A percentile compares a stretch with the other conserved stretches of the same genome.
phyloP scores from a whole-genome alignment of 2,329 filamentous ascomycete species.

The Diaporthe citriasiana region DNA sequence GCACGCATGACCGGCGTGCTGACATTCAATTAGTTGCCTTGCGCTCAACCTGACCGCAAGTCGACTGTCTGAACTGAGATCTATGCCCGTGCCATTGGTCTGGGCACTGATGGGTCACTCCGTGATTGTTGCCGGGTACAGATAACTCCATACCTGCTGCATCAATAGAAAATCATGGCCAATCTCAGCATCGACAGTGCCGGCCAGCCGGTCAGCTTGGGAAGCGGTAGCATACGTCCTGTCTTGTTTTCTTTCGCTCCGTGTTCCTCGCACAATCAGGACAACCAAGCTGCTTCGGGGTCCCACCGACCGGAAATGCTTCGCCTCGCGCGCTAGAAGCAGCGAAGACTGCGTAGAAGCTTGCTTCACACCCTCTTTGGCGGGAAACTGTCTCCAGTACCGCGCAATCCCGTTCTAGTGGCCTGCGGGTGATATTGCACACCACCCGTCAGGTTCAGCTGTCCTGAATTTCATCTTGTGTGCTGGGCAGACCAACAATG shows the following conservation, averaged over 20 bases:
- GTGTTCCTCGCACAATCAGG: neutral
- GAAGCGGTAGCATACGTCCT: neutral
- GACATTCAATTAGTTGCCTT: constrained; percentile 7
- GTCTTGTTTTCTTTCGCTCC: neutral
- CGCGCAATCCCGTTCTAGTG: constrained; percentile 41
- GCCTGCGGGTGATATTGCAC: constrained; percentile 25
- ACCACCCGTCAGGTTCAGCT: constrained; percentile 31
- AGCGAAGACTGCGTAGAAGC: constrained; percentile 40
- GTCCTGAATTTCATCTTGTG: constrained; percentile 2
- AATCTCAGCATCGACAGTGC: neutral
- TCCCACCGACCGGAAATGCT: constrained; percentile 6
- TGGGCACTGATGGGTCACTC: constrained; percentile 13
- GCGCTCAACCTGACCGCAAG: constrained; percentile 17
- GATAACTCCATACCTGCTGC: constrained; percentile 4
- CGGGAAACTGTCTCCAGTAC: constrained; percentile 22
- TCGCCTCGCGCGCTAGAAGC: constrained; percentile 42
- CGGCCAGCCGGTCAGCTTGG: constrained; percentile 18
- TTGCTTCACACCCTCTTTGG: constrained; percentile 41
- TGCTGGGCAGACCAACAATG: neutral
- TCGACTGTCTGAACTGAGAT: constrained; percentile 10
- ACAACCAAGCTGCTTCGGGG: neutral
- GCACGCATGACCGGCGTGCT: neutral
- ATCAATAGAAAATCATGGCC: constrained; percentile 6
- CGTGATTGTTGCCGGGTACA: constrained; percentile 8
- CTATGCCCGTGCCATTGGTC: constrained; percentile 16